Evolutionary conservation across 2,329 filamentous ascomycete genomes (phyloP).

Genomic region (Hymenoscyphus scutula): DNA sequence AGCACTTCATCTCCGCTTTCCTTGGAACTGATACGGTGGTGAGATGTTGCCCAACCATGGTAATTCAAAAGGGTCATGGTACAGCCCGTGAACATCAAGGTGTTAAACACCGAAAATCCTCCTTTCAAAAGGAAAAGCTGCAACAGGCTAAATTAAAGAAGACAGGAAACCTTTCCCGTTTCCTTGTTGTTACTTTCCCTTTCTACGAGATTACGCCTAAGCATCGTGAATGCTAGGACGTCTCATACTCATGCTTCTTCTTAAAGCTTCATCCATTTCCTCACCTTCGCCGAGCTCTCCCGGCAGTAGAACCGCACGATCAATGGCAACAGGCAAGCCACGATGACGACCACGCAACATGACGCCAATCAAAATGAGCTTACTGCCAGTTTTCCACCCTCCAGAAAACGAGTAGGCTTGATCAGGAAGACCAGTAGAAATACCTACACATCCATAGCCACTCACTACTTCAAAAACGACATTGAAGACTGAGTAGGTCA

Average conservation of each 20-base stretch:
- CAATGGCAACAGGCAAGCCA: conserved; percentile 55
- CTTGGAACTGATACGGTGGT: background rate
- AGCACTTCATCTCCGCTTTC: background rate
- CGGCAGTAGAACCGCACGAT: conserved; percentile 50
- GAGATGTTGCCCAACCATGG: too few relatives aligned
- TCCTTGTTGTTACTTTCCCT: background rate
- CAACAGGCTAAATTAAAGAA: background rate
- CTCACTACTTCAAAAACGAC: conserved; percentile 57
- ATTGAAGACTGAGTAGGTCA: conserved; percentile 57
- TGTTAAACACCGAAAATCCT: background rate
- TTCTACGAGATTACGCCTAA: background rate
- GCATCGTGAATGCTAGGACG: background rate
- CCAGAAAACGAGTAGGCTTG: conserved; percentile 55
- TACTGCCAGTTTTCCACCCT: conserved; percentile 53
- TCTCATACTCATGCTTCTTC: background rate
- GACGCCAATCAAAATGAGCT: conserved; percentile 56
- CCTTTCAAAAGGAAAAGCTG: background rate
- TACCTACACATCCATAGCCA: conserved; percentile 60
- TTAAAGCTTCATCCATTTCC: background rate
- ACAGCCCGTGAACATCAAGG: background rate
- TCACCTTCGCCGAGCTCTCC: conserved; percentile 8
- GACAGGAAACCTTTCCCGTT: background rate
- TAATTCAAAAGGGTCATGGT: background rate
- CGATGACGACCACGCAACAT: conserved; percentile 56
- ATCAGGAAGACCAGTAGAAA: conserved; percentile 54